Percentiles rank a stretch among this genome's conserved stretches.
Conservation (phyloP, 2,329 filamentous ascomycete species). For the Botrytis deweyae region DNA sequence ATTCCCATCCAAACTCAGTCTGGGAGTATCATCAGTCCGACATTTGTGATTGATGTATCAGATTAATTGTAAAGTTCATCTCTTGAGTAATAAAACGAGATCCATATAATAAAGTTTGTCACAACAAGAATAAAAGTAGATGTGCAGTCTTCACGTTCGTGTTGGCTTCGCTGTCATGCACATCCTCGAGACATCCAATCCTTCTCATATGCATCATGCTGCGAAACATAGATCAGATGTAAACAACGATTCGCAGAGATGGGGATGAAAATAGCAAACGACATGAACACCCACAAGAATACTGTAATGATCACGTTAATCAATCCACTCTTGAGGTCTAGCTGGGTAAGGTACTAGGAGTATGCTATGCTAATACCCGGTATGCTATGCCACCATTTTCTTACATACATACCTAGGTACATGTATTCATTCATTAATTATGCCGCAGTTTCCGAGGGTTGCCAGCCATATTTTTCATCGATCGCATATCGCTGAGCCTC, state of each 20-base stretch:
- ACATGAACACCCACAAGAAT: not conserved
- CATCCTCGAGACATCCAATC: not conserved
- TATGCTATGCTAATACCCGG: not conserved
- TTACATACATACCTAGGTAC: not conserved
- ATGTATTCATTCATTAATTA: not conserved
- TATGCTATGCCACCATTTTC: not conserved
- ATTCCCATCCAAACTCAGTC: not conserved
- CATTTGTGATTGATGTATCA: not conserved
- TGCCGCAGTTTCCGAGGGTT: constrained; percentile 14
- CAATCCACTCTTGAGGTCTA: not conserved
- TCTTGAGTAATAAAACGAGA: not conserved
- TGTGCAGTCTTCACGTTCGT: not conserved
- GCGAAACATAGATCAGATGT: not conserved
- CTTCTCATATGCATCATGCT: not conserved
- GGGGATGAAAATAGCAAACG: not conserved
- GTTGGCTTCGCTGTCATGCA: constrained; percentile 1
- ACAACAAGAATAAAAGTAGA: not conserved
- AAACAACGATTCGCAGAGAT: not conserved
- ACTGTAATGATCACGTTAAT: not conserved
- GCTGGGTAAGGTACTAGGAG: not conserved
- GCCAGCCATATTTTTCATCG: not conserved
- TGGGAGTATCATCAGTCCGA: not conserved
- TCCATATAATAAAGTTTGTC: not conserved
- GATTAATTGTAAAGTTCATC: constrained; percentile 2
- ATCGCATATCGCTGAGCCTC: constrained; percentile 16